A percentile compares a stretch with the other conserved stretches of the same genome.
Conservation (phyloP, 768 basidiomycete species). For the Nevesoporus exiguus region DNA sequence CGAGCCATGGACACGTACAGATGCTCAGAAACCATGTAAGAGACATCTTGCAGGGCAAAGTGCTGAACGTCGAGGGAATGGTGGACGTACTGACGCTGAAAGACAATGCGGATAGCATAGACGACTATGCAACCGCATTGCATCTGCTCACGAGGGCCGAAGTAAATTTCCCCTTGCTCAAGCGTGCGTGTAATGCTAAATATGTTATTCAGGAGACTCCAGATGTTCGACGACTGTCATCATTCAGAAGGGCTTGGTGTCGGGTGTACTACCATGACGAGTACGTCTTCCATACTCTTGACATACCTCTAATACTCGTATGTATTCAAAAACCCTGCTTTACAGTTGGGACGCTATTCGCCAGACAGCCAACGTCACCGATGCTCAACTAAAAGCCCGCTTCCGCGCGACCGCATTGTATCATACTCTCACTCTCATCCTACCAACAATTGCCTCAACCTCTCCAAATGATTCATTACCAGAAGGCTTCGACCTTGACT, state of each 20-base stretch:
- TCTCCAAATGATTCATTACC: conserved; percentile 35
- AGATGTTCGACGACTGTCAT: conserved; percentile 61
- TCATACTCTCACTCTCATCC: conserved; percentile 51
- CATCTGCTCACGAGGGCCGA: conserved; percentile 57
- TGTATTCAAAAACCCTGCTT: background rate
- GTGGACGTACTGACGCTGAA: conserved; percentile 85
- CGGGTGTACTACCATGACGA: conserved; percentile 86
- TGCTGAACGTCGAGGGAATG: conserved; percentile 72
- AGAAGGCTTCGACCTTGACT: conserved; percentile 51
- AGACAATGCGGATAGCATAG: conserved; percentile 58
- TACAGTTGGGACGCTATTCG: conserved; percentile 75
- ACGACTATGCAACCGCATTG: conserved; percentile 68
- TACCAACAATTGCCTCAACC: conserved; percentile 32
- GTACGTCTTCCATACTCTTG: conserved; percentile 44
- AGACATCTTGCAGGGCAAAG: conserved; percentile 68
- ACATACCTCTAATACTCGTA: background rate
- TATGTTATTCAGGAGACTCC: conserved; percentile 55
- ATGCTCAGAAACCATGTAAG: conserved; percentile 69
- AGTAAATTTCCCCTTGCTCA: conserved; percentile 34
- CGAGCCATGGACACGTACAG: conserved; percentile 30
- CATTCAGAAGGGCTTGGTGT: conserved; percentile 80
- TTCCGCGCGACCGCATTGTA: conserved; percentile 75
- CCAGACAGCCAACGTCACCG: conserved; percentile 70
- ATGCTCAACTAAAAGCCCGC: conserved; percentile 70
- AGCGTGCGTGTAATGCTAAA: background rate